Base-by-base conservation (phyloP, 2,329 filamentous ascomycete genomes). In the Neofusicoccum sp. region DNA sequence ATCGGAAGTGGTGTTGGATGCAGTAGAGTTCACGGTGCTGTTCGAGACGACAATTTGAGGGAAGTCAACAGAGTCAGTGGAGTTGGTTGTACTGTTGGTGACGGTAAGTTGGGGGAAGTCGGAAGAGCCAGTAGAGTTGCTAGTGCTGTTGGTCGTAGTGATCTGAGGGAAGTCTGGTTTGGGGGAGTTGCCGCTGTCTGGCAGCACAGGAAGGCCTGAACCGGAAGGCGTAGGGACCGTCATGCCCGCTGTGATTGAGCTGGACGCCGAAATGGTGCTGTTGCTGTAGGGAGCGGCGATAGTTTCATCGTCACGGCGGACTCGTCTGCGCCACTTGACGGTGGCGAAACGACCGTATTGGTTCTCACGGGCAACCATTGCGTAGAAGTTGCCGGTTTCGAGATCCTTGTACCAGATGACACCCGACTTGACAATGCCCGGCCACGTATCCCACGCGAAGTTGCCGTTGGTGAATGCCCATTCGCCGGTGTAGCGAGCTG, bases 381-480 rank as follows among this genome's bases (percentile, higher is more conserved):
- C 28, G n/a, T 56, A 56, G 36, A 56, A 56, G 9, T 14, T 4
- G 8, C 51, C 51, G 6, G 51, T 43, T 26, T 56, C 26, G 26
- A 43, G 8, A 8, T 56, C 51, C n/a, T 56, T 56, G 36, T 56
- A 56, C 51, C 51, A 56, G 16, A 56, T 56, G n/a, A 56, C 38
- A 28, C 51, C 51, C 7, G 51, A 28, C 36, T 56, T 56, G 36
- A 41, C 51, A 12, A 33, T 3, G 14, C 51, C 51, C 6, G 8
- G 12, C 51, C 51, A 56, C 14, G 51, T 56, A 31, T 56, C 51
- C 36, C 36, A 43, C 12, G 11, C 7, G 36, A 56, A 56, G 36
- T 56, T 30, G 38, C n/a, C 9, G 38, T 56, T 56, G 51, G 36
- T 43, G 26, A 56, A 56, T 3, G n/a, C 12, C 14, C 14, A 56